phyloP scores from a whole-genome alignment of 208 protist genomes.

The Trypanosoma melophagium region DNA sequence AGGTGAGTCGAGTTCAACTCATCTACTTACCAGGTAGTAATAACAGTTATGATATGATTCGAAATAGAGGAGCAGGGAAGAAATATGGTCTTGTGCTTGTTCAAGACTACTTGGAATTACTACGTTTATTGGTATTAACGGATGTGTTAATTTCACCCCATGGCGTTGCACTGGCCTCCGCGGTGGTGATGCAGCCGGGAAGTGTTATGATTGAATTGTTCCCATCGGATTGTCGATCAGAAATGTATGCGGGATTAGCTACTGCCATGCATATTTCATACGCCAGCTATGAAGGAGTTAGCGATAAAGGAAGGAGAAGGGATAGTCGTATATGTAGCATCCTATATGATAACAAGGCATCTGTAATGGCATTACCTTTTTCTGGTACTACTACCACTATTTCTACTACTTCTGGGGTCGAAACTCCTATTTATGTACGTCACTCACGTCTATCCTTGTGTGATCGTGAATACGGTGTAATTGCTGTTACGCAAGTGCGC shows the following conservation, averaged over 20 bases:
- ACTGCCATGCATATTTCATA: slow-evolving; percentile 22
- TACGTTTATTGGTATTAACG: slow-evolving; percentile 9
- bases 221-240: slow-evolving; percentile 14
- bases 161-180: not conserved
- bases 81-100: not conserved
- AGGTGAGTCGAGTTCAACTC: slow-evolving; percentile 9
- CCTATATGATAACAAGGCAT: too few species aligned
- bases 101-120: not conserved
- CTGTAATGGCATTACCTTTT: not conserved
- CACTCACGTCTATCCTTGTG: not conserved
- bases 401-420: not conserved
- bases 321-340: too few species aligned
- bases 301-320: too few species aligned
- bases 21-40: not conserved
- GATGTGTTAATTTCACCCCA: slow-evolving; percentile 24
- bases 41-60: too few species aligned
- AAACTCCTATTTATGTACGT: too few species aligned
- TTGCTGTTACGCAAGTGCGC: not conserved
- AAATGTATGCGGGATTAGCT: slow-evolving; percentile 21
- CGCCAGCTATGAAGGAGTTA: slow-evolving; percentile 6
- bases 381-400: not conserved
- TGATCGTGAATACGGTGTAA: not conserved
- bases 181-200: slow-evolving; percentile 18
- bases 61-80: not conserved
- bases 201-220: slow-evolving; percentile 27